phyloP scores from a whole-genome alignment of 2,329 filamentous ascomycete species.

The Fulvia fulva region DNA sequence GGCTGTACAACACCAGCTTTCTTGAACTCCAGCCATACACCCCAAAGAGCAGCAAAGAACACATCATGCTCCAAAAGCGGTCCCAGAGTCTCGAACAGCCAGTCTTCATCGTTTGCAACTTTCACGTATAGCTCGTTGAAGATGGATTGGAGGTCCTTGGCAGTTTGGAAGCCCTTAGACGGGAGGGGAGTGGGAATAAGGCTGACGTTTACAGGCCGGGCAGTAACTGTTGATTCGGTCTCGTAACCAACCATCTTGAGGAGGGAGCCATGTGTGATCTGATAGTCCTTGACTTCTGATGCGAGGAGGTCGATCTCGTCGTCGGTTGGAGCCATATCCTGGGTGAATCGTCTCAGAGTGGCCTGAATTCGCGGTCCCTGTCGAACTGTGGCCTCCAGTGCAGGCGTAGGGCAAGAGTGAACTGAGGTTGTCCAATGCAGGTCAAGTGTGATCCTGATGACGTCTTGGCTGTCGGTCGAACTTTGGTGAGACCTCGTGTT shows the following conservation, averaged over 20 bases:
- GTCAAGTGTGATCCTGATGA: neutral
- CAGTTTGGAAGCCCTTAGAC: slow-evolving; percentile 35
- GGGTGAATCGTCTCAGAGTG: no score
- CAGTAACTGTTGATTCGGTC: slow-evolving; percentile 25
- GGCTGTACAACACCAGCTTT: slow-evolving; percentile 31
- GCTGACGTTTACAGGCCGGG: slow-evolving; percentile 34
- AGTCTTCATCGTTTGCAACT: slow-evolving; percentile 45
- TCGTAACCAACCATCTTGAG: slow-evolving; percentile 35
- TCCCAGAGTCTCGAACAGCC: slow-evolving; percentile 34
- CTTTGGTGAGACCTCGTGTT: no score
- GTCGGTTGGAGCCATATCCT: slow-evolving; percentile 3
- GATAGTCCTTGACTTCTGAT: slow-evolving; percentile 40
- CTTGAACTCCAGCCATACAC: slow-evolving; percentile 35
- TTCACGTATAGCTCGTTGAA: slow-evolving; percentile 52
- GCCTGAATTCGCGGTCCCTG: no score
- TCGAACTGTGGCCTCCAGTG: no score
- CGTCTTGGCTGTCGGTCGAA: neutral
- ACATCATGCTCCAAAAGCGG: slow-evolving; percentile 35
- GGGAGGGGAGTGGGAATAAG: slow-evolving; percentile 38
- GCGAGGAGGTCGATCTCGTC: slow-evolving; percentile 22
- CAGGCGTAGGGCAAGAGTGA: no score
- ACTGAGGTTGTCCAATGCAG: neutral
- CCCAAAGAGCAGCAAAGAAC: slow-evolving; percentile 38
- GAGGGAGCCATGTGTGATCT: slow-evolving; percentile 40
- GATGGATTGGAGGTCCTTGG: slow-evolving; percentile 57